Percentiles rank a stretch among this genome's conserved stretches.
Conservation (phyloP, 345 rosid genomes). For the Fremontodendron californicum region DNA sequence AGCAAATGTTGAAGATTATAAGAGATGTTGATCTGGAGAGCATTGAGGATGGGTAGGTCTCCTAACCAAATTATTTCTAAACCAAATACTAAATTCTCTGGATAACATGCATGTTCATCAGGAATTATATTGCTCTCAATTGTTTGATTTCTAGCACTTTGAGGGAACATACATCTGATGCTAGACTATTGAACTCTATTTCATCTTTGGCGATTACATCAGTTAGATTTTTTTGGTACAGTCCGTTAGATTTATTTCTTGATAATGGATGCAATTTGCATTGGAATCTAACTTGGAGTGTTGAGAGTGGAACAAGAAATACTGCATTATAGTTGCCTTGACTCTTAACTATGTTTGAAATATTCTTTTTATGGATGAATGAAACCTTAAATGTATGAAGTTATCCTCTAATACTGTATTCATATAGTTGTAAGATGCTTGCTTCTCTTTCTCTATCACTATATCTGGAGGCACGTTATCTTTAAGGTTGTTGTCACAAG, state of each 20-base stretch:
- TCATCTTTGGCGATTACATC: background rate
- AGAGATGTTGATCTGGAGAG: constrained; percentile 56
- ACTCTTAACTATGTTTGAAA: background rate
- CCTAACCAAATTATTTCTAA: background rate
- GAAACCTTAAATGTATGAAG: background rate
- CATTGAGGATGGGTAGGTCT: constrained; percentile 77
- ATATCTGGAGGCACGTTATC: background rate
- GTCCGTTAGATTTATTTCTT: background rate
- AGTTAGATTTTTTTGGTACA: background rate
- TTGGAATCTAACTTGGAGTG: background rate
- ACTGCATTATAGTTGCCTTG: background rate
- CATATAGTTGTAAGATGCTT: background rate
- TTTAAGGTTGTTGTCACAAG: background rate
- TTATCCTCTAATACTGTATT: background rate
- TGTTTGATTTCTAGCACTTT: background rate
- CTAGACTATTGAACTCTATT: constrained; percentile 3
- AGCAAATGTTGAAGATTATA: constrained; percentile 67
- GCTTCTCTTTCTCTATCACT: background rate
- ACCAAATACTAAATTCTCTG: background rate
- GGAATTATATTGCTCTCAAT: background rate
- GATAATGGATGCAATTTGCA: background rate
- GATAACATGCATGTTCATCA: background rate
- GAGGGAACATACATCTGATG: background rate
- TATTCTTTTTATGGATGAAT: background rate
- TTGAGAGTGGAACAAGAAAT: background rate